Base-by-base conservation (phyloP, 2,329 filamentous ascomycete species). In the Clarireedia hainanense region DNA sequence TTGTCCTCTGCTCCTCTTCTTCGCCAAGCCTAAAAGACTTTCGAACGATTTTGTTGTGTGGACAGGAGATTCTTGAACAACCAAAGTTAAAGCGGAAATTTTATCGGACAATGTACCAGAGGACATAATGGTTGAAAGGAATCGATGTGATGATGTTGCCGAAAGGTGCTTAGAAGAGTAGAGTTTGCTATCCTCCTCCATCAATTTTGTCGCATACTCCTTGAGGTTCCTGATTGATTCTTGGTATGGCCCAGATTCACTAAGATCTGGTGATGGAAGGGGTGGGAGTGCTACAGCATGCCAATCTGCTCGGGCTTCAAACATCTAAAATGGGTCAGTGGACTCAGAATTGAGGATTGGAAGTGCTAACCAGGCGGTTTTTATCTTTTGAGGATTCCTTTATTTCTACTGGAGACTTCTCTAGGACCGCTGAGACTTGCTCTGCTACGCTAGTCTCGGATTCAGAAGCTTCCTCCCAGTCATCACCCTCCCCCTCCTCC, bases 41-140 rank as follows among this genome's bases (percentile, higher is more conserved):
- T 97, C 92, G 60, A 97, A 84, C 0, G 91, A 88, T 68, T 94
- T 92, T 60, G 84, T 85, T 59, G 91, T 97, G 72, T 99, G 94
- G 51, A 97, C 75, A 17, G 94, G 94, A 7, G 95, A 97, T 72
- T 99, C 94, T 74, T 99, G 95, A 12, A 96, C 85, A 55, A 94
- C 88, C 63, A 99, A 77, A 4, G 94, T 99, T 67, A 99, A 76
- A 3, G 94, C 95, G 2, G 94, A 99, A 45, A 97, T 87, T 71
- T 96, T 97, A 71, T 99, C 94, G 55, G 91, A 95, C 64, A 97
- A 81, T 9, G 95, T 99, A 76, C 94, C 94, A 1, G 91, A 95
- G 9, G 90, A 78, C 89, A 97, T 96, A 70, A 99, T 96, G 17
- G 91, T 95, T 1, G 91, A 89, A 77, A 97, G 85, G 76, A 99